Evolutionary conservation across 2,329 filamentous ascomycete species (phyloP).

Genomic region (Aaosphaeria pasadenensis): DNA sequence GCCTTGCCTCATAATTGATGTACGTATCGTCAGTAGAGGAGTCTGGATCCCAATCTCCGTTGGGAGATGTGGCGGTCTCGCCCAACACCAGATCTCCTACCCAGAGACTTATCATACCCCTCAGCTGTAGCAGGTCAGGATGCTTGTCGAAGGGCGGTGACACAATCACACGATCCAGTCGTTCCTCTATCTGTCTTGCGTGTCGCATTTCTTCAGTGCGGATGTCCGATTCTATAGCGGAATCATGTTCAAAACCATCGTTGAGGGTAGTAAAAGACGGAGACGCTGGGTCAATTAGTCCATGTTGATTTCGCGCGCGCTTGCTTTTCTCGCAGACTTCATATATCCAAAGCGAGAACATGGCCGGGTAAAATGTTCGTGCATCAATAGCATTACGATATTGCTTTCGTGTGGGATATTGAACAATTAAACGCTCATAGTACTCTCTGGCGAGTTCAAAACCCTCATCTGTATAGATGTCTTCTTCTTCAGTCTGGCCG

Average conservation of each 20-base stretch:
- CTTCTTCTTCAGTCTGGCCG: constrained; percentile 4
- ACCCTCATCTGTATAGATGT: constrained; percentile 39
- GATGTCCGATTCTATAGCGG: constrained; percentile 16
- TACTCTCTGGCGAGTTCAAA: constrained; percentile 63
- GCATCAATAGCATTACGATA: constrained; percentile 61
- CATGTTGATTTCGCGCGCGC: constrained; percentile 33
- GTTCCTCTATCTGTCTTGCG: constrained; percentile 61
- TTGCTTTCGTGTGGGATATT: constrained; percentile 65
- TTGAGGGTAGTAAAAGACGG: neutral
- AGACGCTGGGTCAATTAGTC: neutral
- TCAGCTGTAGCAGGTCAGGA: constrained; percentile 63
- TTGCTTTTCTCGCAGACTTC: constrained; percentile 61
- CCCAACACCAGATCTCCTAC: constrained; percentile 63
- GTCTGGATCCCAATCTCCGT: neutral
- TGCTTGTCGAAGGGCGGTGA: constrained; percentile 69
- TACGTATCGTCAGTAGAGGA: neutral
- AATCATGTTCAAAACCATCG: constrained; percentile 7
- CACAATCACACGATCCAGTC: constrained; percentile 69
- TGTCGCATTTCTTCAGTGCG: constrained; percentile 52
- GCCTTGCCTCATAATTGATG: neutral
- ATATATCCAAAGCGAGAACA: constrained; percentile 80
- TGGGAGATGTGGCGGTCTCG: constrained; percentile 1
- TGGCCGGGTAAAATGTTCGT: constrained; percentile 75
- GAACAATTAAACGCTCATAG: constrained; percentile 74
- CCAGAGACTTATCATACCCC: constrained; percentile 74